Evolutionary conservation across 2,329 filamentous ascomycete species (phyloP), one percentile per base, ranked within the genome.

Genomic region (Cercospora canescens): DNA sequence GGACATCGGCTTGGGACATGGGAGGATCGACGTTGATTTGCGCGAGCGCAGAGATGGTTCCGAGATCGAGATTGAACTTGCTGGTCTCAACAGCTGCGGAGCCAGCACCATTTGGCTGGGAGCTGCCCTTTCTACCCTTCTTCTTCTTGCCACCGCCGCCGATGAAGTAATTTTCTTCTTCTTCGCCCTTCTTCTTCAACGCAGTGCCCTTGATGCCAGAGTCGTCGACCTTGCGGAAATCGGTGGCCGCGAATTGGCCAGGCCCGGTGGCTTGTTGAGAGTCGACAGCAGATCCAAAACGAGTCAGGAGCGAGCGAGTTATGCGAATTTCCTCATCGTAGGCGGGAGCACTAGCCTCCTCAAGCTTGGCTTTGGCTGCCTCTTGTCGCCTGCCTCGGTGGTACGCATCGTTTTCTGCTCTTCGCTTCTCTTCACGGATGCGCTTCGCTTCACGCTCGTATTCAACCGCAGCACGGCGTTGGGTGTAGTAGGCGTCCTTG

Each of bases 301-400:
- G 94, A 72, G 90, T 89, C 73, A 98, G 91, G 54, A 99, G 85
- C 77, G 89, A 91, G 82, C 95, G 92, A 69, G 93, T 92, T 61
- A 91, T 91, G 74, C 93, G 87, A 76, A 99, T 97, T 83, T 99
- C 93, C 74, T 97, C 93, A 55, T 92, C 86, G 84, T 93, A 99
- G 60, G 95, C 95, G 16, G 91, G 93, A 74, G 92, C 90, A 77
- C 89, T 91, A 73, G 92, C 92, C 76, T 94, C 91, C 75, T 89
- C 89, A 45, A 96, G 88, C 79, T 92, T 86, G 78, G 89, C 87
- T 80, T 91, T 86, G 62, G 92, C 92, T 60, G 88, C 86, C 77
- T 91, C 89, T 83, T 90, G 91, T 81, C 90, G 89, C 81, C 88
- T 88, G 78, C 91, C 89, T 76, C 89, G 88, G 73, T 88, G 83